Base-by-base conservation (phyloP, 2,329 filamentous ascomycete species). In the Thermoascus crustaceus region DNA sequence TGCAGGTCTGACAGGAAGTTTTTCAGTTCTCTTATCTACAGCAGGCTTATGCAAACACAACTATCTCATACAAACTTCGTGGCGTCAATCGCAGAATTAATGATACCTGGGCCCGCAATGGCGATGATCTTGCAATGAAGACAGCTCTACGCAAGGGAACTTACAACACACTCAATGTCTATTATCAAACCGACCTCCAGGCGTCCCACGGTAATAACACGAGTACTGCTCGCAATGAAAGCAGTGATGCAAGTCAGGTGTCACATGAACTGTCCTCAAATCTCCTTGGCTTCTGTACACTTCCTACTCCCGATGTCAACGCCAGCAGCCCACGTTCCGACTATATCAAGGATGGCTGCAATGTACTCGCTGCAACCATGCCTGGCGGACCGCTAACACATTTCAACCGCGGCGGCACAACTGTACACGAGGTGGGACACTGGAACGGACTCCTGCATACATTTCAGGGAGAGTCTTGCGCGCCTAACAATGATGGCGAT, bases 161-260 rank as follows among this genome's bases (percentile, higher is more conserved):
- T 24, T 78, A 78, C 54, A 42, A 48, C 24, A 66, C 67, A 1
- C 62, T 77, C 22, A 78, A 78, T 52, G 59, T 78, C 40, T 78
- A 76, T 58, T 77, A 76, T 59, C 71, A 76, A 53, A 71, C 69
- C 20, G 63, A 76, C 37, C 62, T 77, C 10, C 53, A 61, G 20
- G 42, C 50, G 0, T 42, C 52, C 4, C 32, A 49, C 4, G 45
- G 38, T 8, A 46, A 49, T 21, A 34, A 45, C 7, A 47, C 50
- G 4, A 49, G 50, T 4, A 43, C 41, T 16, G 38, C 42, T 4
- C 32, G 41, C 17, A 38, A 49, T 4, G 58, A 60, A 35, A 54
- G 53, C 32, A 55, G 38, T 14, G 41, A 44, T 8, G 40, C 42
- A 14, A 35, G 40, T 7, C 32, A 33, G 19, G 9, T 34, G 4